Evolutionary conservation across 116 monocot species (phyloP).

Genomic region (Trichopus zeylanicus): DNA sequence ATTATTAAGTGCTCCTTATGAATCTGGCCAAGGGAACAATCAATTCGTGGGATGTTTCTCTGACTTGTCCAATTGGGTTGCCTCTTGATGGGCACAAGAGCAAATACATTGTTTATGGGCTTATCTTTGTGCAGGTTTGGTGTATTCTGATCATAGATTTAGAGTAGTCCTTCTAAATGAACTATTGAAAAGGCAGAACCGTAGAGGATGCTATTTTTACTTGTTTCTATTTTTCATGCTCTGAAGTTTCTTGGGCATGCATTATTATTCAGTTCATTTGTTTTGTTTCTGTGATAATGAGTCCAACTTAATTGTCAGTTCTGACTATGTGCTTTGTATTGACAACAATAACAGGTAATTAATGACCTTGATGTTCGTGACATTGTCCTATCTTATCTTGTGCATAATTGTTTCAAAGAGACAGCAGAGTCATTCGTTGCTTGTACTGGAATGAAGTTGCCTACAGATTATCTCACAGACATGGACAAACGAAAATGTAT

Average conservation of each 20-base stretch:
- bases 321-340: constrained; percentile 9
- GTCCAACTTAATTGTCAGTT: not conserved
- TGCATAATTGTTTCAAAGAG: constrained; percentile 97
- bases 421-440: constrained; percentile 85
- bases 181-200: not conserved
- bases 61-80: too few species aligned
- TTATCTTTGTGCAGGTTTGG: too few species aligned
- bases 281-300: not conserved
- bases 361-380: constrained; percentile 67
- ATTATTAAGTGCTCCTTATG: too few species aligned
- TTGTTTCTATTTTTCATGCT: not conserved
- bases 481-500: constrained; percentile 83
- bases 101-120: too few species aligned
- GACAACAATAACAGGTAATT: constrained; percentile 34
- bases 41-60: too few species aligned
- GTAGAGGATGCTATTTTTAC: not conserved
- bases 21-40: too few species aligned
- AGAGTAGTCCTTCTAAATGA: not conserved
- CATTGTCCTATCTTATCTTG: constrained; percentile 85
- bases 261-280: not conserved
- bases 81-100: too few species aligned
- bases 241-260: not conserved
- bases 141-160: not conserved
- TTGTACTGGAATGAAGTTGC: constrained; percentile 59
- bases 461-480: constrained; percentile 51